phyloP scores from a whole-genome alignment of 345 rosid genomes.

The Noccaea caerulescens region DNA sequence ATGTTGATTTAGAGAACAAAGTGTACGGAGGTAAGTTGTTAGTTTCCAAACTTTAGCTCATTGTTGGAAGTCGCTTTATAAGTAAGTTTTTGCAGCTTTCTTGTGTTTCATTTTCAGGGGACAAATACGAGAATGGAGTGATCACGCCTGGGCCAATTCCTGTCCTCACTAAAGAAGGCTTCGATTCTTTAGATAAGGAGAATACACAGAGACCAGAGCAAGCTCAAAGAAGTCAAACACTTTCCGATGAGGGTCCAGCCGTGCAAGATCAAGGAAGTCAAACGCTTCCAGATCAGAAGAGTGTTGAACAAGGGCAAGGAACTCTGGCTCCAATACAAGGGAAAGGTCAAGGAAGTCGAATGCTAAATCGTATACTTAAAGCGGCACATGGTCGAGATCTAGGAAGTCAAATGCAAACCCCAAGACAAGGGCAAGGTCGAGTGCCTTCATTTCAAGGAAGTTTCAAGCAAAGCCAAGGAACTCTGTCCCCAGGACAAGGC shows the following conservation, averaged over 20 bases:
- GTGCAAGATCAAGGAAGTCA: slow-evolving; percentile 35
- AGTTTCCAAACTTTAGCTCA: neutral
- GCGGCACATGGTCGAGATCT: slow-evolving; percentile 8
- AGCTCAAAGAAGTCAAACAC: slow-evolving; percentile 37
- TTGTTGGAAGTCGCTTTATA: slow-evolving; percentile 17
- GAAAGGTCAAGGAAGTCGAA: slow-evolving; percentile 28
- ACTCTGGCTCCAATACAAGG: slow-evolving; percentile 43
- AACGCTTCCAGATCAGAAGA: slow-evolving; percentile 17
- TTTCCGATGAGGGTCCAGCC: neutral
- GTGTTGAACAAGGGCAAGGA: slow-evolving; percentile 32
- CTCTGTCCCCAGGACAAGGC: neutral
- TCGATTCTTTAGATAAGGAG: slow-evolving; percentile 49
- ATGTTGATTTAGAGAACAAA: slow-evolving; percentile 79
- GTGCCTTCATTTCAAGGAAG: slow-evolving; percentile 10
- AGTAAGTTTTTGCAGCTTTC: neutral
- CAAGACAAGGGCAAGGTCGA: slow-evolving; percentile 34
- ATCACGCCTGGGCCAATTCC: slow-evolving; percentile 82
- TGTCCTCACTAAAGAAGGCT: slow-evolving; percentile 32
- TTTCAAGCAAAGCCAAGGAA: slow-evolving; percentile 15
- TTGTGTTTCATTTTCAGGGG: slow-evolving; percentile 53
- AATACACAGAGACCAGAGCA: slow-evolving; percentile 42
- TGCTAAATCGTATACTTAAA: too few relatives aligned
- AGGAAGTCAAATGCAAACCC: neutral
- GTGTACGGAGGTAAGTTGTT: slow-evolving; percentile 76
- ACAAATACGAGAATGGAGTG: slow-evolving; percentile 81